A percentile compares a stretch with the other conserved stretches of the same genome.
Evolutionary conservation across 2,329 filamentous ascomycete genomes (phyloP).

Genomic region (Fusarium sp.): DNA sequence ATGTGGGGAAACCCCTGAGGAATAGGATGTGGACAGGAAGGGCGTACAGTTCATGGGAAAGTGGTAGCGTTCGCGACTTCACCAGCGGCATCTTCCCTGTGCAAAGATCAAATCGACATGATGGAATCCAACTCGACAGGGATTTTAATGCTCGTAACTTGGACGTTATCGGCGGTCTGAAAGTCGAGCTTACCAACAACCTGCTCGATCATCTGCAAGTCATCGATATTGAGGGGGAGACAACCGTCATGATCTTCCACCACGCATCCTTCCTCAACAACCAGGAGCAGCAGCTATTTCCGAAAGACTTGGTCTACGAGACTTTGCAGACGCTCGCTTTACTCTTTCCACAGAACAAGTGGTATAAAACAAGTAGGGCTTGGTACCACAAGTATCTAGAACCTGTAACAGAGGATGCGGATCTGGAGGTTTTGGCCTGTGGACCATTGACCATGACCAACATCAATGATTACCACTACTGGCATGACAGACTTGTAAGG

Average conservation of each 20-base stretch:
- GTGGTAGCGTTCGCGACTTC: background rate
- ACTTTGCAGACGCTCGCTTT: conserved; percentile 13
- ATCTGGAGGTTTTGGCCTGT: background rate
- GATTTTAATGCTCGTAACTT: background rate
- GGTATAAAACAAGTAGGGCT: conserved; percentile 10
- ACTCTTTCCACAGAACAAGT: conserved; percentile 19
- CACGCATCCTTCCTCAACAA: conserved; percentile 12
- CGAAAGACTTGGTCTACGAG: conserved; percentile 2
- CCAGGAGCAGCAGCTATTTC: conserved; percentile 6
- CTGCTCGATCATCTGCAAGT: conserved; percentile 15
- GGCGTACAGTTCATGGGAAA: background rate
- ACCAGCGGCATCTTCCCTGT: background rate
- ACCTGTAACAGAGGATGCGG: background rate
- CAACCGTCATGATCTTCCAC: conserved; percentile 18
- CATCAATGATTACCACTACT: conserved; percentile 7
- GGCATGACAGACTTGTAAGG: conserved; percentile 9
- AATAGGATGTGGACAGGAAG: background rate
- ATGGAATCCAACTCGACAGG: background rate
- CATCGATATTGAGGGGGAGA: conserved; percentile 10
- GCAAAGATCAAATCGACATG: background rate
- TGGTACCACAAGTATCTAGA: conserved; percentile 10
- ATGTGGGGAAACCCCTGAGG: background rate
- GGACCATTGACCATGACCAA: conserved; percentile 4
- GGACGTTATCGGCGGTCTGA: background rate
- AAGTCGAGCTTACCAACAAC: conserved; percentile 16